Base-by-base conservation (phyloP, 2,329 filamentous ascomycete genomes). In the Botrytis porri region DNA sequence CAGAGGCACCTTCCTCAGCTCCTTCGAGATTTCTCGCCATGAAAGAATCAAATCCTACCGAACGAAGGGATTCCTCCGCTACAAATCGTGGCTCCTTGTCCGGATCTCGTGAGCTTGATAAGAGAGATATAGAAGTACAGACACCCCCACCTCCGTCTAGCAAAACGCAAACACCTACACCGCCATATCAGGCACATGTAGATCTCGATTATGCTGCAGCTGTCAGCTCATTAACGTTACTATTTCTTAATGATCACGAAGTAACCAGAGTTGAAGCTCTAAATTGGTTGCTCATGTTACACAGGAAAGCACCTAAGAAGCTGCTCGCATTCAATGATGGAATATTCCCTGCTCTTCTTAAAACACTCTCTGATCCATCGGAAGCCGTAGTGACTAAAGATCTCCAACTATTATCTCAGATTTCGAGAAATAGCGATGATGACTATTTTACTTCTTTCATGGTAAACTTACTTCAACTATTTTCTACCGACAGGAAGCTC, bases 401-500 rank as follows among this genome's bases (percentile, higher is more conserved):
- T 81, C 84, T 99, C 43, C 93, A 98, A 76, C 86, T 99, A 25
- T 86, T 99, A 3, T 98, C 95, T 0, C 96, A 99, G 77, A 98
- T 99, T 71, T 98, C 95, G 4, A 90, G 92, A 76, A 97, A 98
- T 78, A 98, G 94, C 80, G 96, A 98, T 79, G 96, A 99, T 80
- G 94, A 95, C 76, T 98, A 98, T 82, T 99, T 99, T 81, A 92
- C 93, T 2, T 97, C 95, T 37, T 99, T 99, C 81, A 99, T 99
- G 96, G 92, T 98, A 74, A 97, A 97, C 80, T 85, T 99, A 16
- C 85, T 99, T 61, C 96, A 98, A 80, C 88, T 99, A 1, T 99
- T 99, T 81, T 97, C 94, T 60, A 98, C 96, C 0, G 96, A 99
- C 81, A 88, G 96, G 45, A 92, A 94, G 78, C 86, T 99, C 37